Percentiles rank a stretch among this genome's conserved stretches.
Evolutionary conservation across 2,329 filamentous ascomycete genomes (phyloP).

Genomic region (Fusarium pininemorale): DNA sequence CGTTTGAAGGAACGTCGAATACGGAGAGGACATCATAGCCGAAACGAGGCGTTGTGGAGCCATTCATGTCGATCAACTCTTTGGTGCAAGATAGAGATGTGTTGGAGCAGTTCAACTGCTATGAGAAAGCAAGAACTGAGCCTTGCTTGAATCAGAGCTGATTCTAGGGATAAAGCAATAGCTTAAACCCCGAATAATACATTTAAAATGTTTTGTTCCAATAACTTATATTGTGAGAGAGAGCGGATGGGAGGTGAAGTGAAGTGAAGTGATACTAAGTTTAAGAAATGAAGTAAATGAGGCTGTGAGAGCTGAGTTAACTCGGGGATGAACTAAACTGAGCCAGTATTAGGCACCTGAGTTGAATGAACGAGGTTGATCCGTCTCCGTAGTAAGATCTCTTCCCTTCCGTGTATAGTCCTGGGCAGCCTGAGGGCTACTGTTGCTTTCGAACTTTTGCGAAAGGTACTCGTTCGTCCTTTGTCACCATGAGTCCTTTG

Average conservation of each 20-base stretch:
- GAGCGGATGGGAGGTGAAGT: neutral
- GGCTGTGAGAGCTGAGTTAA: neutral
- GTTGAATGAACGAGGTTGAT: neutral
- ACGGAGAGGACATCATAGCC: constrained; percentile 42
- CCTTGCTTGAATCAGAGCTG: neutral
- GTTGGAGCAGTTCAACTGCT: neutral
- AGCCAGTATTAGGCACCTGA: neutral
- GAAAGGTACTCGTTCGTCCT: neutral
- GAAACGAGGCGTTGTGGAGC: constrained; percentile 26
- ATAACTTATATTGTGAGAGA: neutral
- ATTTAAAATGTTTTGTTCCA: neutral
- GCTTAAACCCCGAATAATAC: neutral
- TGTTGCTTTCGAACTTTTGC: neutral
- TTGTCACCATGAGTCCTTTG: neutral
- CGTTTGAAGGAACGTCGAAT: constrained; percentile 48
- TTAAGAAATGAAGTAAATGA: neutral
- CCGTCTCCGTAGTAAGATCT: neutral
- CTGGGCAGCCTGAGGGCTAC: neutral
- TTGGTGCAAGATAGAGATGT: neutral
- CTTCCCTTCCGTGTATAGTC: neutral
- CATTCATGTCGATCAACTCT: constrained; percentile 24
- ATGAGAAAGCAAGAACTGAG: neutral
- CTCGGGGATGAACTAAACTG: neutral
- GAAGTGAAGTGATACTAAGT: neutral
- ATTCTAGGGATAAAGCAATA: neutral